Percentiles rank a stretch among this genome's conserved stretches.
Conservation (phyloP, 2,329 filamentous ascomycete genomes). For the Didymella pinodella region DNA sequence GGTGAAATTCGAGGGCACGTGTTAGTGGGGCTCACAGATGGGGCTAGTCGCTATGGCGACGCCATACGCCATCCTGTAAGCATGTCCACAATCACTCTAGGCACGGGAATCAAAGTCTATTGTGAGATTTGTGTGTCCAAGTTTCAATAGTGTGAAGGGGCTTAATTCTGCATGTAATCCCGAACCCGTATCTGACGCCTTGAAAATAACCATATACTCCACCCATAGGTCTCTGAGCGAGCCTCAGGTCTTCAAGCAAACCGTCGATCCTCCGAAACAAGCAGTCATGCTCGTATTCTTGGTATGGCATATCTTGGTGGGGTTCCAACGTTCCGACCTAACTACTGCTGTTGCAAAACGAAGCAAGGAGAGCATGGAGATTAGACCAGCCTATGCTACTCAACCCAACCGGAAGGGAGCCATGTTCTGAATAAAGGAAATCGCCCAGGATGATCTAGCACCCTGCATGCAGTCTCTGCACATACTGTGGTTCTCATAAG, state of each 20-base stretch:
- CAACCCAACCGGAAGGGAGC: too few relatives aligned
- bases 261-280: background rate
- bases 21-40: constrained; percentile 36
- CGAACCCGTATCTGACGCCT: background rate
- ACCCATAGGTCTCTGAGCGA: background rate
- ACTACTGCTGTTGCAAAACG: too few relatives aligned
- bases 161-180: background rate
- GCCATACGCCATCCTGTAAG: background rate
- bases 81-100: too few relatives aligned
- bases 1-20: constrained; percentile 40
- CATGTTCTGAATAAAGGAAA: too few relatives aligned
- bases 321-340: too few relatives aligned
- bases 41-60: constrained; percentile 19
- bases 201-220: background rate
- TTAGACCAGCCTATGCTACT: too few relatives aligned
- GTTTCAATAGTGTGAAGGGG: background rate
- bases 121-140: background rate
- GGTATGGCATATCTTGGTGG: too few relatives aligned
- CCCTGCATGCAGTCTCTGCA: background rate
- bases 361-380: too few relatives aligned
- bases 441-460: too few relatives aligned
- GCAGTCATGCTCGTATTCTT: too few relatives aligned
- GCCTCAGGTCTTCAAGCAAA: background rate
- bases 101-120: too few relatives aligned
- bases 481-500: too few relatives aligned